phyloP scores from a whole-genome alignment of 192 early-diverging fungal genomes.

The Coemansia sp. region DNA sequence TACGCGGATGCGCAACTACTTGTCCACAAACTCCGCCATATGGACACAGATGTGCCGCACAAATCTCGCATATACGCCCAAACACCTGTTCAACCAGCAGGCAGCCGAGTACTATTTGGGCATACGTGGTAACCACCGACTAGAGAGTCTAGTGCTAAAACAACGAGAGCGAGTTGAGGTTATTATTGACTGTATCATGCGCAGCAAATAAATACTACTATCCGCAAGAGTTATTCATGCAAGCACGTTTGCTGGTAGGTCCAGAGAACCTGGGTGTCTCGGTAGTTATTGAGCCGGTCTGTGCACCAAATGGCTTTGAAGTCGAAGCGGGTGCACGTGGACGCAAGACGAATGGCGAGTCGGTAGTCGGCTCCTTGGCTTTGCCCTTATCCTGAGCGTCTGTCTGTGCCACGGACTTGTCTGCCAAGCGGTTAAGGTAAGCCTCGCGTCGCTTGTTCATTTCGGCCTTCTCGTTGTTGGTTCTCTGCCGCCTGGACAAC shows the following conservation, averaged over 20 bases:
- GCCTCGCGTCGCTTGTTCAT: constrained; percentile 12
- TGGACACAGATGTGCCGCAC: constrained; percentile 40
- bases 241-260: neutral
- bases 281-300: neutral
- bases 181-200: constrained; percentile 26
- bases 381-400: constrained; percentile 8
- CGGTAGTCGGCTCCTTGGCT: neutral
- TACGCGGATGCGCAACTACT: constrained; percentile 27
- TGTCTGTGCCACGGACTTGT: neutral
- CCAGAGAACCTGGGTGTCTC: constrained; percentile 1
- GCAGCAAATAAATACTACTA: neutral
- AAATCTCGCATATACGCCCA: constrained; percentile 32
- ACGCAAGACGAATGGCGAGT: constrained; percentile 19
- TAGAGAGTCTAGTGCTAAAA: constrained; percentile 34
- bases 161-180: constrained; percentile 43
- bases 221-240: neutral
- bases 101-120: constrained; percentile 46
- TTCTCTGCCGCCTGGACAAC: neutral
- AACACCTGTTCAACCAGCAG: constrained; percentile 29
- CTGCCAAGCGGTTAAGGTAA: constrained; percentile 1
- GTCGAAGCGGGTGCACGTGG: constrained; percentile 24
- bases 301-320: constrained; percentile 26
- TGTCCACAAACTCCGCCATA: constrained; percentile 32
- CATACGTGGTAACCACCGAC: constrained; percentile 42
- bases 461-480: constrained; percentile 9